These are phyloP conservation scores for Podospora sp. DNA, from an alignment of 495 filamentous ascomycete species.

Conservation along the genomic window DNA sequence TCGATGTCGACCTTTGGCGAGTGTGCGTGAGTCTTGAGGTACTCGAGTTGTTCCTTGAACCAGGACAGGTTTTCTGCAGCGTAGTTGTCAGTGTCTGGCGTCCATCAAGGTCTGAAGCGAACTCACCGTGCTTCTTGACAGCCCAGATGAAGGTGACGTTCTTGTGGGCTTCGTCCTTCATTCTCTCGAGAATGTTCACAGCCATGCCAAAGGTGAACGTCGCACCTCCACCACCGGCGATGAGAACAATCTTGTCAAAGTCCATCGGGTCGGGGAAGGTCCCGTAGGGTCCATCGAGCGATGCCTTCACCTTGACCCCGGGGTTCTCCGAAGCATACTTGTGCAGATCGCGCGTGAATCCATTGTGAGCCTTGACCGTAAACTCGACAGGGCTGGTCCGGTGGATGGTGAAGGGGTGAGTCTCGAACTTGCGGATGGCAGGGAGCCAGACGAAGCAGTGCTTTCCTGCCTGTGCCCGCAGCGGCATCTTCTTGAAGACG, in stretches of 20 bases:
- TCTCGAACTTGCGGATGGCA: conserved; percentile 56
- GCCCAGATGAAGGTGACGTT: conserved; percentile 61
- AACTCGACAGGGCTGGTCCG: conserved; percentile 55
- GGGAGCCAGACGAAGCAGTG: conserved; percentile 66
- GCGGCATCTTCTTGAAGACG: conserved; percentile 50
- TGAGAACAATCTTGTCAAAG: conserved; percentile 59
- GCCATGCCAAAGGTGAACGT: conserved; percentile 60
- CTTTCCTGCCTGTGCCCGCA: conserved; percentile 54
- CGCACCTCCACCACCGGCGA: conserved; percentile 61
- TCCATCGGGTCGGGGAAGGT: conserved; percentile 57
- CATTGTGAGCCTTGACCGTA: conserved; percentile 57
- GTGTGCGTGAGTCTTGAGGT: conserved; percentile 44
- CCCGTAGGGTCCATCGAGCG: conserved; percentile 62
- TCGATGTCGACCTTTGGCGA: conserved; percentile 49
- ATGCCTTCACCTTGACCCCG: conserved; percentile 50
- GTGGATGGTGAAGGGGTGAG: conserved; percentile 66
- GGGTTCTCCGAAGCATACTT: conserved; percentile 53
- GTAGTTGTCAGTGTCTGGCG: not conserved
- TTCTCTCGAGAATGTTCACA: conserved; percentile 51
- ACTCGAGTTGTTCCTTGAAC: conserved; percentile 54
- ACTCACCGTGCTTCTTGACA: conserved; percentile 52
- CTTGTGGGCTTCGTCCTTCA: conserved; percentile 43
- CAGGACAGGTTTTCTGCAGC: conserved; percentile 44
- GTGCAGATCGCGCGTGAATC: conserved; percentile 59
- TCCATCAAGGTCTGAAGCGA: not conserved